Conservation (phyloP, 2,329 filamentous ascomycete genomes). For the Clarireedia monteithiana region DNA sequence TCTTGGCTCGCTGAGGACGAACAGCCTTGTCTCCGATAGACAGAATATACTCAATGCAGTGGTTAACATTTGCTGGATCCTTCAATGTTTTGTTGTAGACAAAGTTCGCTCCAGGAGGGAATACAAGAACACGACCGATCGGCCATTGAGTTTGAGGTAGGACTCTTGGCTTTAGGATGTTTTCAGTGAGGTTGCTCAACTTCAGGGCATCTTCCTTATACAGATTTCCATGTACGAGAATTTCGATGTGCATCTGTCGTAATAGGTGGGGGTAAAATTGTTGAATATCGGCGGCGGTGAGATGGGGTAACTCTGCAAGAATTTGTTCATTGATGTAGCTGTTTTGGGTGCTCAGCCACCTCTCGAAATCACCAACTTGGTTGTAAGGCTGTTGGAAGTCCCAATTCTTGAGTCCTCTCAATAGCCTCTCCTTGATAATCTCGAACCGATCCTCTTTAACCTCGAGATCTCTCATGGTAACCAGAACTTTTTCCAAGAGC, state of each 20-base stretch:
- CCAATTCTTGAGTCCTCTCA: slow-evolving; percentile 74
- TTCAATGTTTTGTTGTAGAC: slow-evolving; percentile 74
- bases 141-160: slow-evolving; percentile 75
- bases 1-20: slow-evolving; percentile 62
- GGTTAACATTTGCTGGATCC: slow-evolving; percentile 84
- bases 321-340: slow-evolving; percentile 75
- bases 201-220: slow-evolving; percentile 89
- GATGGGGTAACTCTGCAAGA: slow-evolving; percentile 63
- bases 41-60: slow-evolving; percentile 74
- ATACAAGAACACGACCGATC: slow-evolving; percentile 65
- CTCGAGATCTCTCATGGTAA: slow-evolving; percentile 75
- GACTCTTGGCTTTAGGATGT: slow-evolving; percentile 62
- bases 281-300: slow-evolving; percentile 68
- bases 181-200: slow-evolving; percentile 76
- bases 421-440: slow-evolving; percentile 80
- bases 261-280: slow-evolving; percentile 75
- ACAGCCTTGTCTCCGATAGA: slow-evolving; percentile 64
- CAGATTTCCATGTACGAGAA: slow-evolving; percentile 83
- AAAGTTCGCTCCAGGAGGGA: slow-evolving; percentile 75
- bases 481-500: slow-evolving; percentile 79
- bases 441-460: slow-evolving; percentile 83
- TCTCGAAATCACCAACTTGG: slow-evolving; percentile 76
- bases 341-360: slow-evolving; percentile 70
- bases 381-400: slow-evolving; percentile 83
- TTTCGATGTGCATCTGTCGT: slow-evolving; percentile 78